Evolutionary conservation across 805 yeast genomes (phyloP), one percentile per base, ranked within the genome.

Genomic region (Cyberlindnera lachancei): DNA sequence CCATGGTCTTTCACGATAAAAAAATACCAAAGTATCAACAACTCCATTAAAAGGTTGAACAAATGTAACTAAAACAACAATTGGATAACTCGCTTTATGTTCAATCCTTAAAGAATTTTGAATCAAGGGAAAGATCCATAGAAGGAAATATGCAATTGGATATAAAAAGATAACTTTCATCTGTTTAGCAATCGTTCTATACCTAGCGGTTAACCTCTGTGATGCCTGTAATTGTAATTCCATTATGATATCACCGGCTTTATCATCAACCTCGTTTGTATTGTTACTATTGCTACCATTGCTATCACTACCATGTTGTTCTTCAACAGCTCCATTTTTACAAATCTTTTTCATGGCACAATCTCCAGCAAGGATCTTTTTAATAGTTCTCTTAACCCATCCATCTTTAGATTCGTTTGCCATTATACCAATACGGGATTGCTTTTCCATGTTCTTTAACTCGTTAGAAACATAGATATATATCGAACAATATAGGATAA

Each of bases 1-100:
- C 94, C 94, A 85, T 2, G 95, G 95, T 37, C 63, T 68, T 51
- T 87, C 96, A 34, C 94, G 64, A 40, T 76, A 70, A 22, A 81
- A 59, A 51, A 84, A 87, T 9, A 86, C 95, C 13, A 72, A 36
- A 0, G 87, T 66, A 49, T 87, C 95, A 17, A 87, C 75, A 18
- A 77, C 64, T 29, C 95, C 87, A 55, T 80, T 80, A 45, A 83
- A 68, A 2, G 95, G 88, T 55, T 81, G 87, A 64, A 79, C 73
- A 43, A 77, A 76, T 0, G 92, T 81, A n/a, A 80, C 74, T 34
- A 80, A 58, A 32, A 73, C 68, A 32, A 72, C 68, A 25, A 84
- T 55, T 79, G 90, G 79, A 37, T 68, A 67, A 7, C 71, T 63
- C 3, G 80, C 73, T 1, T 73, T 71, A 37, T 68, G 63, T 2